Percentiles rank a stretch among this genome's conserved stretches.
These are phyloP conservation scores for Globisporangium acanthophoron DNA, from an alignment of 352 stramenopile genomes.

Conservation along the genomic window DNA sequence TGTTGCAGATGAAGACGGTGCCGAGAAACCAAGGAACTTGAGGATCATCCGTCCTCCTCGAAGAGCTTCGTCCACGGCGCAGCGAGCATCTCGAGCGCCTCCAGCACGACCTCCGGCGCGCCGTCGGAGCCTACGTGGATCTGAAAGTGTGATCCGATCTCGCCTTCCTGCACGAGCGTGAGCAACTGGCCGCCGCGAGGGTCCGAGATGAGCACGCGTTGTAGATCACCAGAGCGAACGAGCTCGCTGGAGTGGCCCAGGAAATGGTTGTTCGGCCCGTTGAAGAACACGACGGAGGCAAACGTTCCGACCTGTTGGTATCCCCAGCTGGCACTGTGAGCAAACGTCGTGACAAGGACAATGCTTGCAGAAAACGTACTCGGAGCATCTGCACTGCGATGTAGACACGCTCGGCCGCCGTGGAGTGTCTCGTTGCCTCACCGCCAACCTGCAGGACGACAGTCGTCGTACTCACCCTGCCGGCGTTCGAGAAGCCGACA, in stretches of 20 bases:
- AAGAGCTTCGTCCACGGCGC: slow-evolving; percentile 13
- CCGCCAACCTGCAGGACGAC: slow-evolving; percentile 9
- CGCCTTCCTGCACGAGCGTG: slow-evolving; percentile 25
- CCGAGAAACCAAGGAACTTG: not conserved
- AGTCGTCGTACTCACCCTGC: slow-evolving; percentile 5
- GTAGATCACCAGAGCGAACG: slow-evolving; percentile 18
- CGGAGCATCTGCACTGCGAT: slow-evolving; percentile 34
- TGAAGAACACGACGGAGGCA: slow-evolving; percentile 16
- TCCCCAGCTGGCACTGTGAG: no score
- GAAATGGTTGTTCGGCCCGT: slow-evolving; percentile 9
- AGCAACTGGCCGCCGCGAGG: slow-evolving; percentile 19
- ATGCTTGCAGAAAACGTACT: slow-evolving; percentile 14
- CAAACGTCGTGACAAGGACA: not conserved
- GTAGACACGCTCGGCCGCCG: slow-evolving; percentile 6
- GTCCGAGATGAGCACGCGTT: slow-evolving; percentile 23
- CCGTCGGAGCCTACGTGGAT: slow-evolving; percentile 41
- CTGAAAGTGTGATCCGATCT: slow-evolving; percentile 15
- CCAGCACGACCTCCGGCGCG: slow-evolving; percentile 15
- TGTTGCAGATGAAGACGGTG: not conserved
- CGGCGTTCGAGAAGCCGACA: slow-evolving; percentile 4
- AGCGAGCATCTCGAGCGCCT: slow-evolving; percentile 15
- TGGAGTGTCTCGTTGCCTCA: not conserved
- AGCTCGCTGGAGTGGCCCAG: slow-evolving; percentile 10
- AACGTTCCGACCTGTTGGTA: slow-evolving; percentile 14
- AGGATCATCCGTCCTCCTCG: slow-evolving; percentile 6